phyloP scores from a whole-genome alignment of 257 asterid species.

The Forsythia suspensa region DNA sequence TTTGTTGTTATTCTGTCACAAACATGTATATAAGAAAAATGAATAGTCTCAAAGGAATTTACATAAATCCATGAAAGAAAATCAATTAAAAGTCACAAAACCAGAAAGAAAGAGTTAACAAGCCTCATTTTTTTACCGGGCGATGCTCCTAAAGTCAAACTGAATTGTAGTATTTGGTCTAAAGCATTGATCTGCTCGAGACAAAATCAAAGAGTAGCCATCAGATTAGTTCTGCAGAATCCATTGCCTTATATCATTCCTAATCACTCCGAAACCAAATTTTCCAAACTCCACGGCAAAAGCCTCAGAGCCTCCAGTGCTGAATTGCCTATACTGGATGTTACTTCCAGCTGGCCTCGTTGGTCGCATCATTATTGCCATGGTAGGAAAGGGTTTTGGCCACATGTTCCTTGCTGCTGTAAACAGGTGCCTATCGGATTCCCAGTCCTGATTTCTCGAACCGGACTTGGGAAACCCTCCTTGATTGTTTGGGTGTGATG shows the following conservation, averaged over 20 bases:
- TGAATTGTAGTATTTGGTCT: neutral
- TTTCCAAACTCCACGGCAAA: constrained; percentile 28
- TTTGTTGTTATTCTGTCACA: neutral
- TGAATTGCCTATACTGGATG: constrained; percentile 59
- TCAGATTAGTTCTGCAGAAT: constrained; percentile 36
- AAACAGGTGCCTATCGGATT: constrained; percentile 64
- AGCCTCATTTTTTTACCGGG: neutral
- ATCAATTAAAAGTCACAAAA: neutral
- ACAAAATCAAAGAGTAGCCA: constrained; percentile 7
- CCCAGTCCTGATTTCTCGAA: constrained; percentile 33
- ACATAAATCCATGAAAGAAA: neutral
- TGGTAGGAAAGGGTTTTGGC: constrained; percentile 49
- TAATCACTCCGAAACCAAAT: constrained; percentile 44
- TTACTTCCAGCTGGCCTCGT: constrained; percentile 45
- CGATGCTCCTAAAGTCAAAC: neutral
- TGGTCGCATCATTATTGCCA: constrained; percentile 53
- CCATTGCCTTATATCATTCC: constrained; percentile 70
- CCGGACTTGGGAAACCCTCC: constrained; percentile 30
- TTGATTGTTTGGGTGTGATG: constrained; percentile 29
- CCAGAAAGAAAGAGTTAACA: neutral
- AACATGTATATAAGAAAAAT: too few species aligned
- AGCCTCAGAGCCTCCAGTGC: constrained; percentile 30
- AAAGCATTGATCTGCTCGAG: neutral
- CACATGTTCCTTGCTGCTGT: constrained; percentile 46
- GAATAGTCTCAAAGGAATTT: neutral